A percentile compares a stretch with the other conserved stretches of the same genome.
phyloP scores from a whole-genome alignment of 2,329 filamentous ascomycete species.

The Alternaria solani region DNA sequence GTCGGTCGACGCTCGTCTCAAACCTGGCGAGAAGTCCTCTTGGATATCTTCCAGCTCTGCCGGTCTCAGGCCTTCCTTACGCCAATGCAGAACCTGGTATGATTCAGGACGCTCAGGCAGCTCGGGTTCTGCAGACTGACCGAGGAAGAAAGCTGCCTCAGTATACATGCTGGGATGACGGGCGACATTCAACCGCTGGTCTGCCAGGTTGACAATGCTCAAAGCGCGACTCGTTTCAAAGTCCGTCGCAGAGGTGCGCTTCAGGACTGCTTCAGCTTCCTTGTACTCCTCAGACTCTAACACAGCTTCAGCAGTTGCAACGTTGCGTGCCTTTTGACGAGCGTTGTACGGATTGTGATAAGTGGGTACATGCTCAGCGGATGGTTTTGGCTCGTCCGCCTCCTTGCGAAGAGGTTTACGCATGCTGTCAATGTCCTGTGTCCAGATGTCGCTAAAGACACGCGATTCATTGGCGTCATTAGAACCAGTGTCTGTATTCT shows the following conservation, averaged over 20 bases:
- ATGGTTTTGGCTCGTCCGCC: not conserved
- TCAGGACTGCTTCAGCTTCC: slow-evolving; percentile 4
- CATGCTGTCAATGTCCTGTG: not conserved
- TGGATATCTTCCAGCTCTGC: not conserved
- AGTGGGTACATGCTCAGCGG: not conserved
- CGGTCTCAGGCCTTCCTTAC: not conserved
- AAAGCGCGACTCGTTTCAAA: not conserved
- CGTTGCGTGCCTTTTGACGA: not conserved
- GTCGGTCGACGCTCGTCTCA: not conserved
- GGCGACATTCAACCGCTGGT: slow-evolving; percentile 5
- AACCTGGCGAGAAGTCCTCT: not conserved
- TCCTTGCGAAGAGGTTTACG: not conserved
- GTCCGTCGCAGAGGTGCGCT: slow-evolving; percentile 5
- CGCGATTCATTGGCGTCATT: not conserved
- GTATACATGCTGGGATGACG: slow-evolving; percentile 5
- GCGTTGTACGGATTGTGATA: not conserved
- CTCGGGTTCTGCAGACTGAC: not conserved
- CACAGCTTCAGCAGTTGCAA: not conserved
- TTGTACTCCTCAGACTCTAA: slow-evolving; percentile 4
- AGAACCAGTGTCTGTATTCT: not conserved
- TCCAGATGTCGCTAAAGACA: slow-evolving; percentile 8
- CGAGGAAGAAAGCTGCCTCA: not conserved
- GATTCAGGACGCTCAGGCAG: not conserved
- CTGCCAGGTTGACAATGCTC: slow-evolving; percentile 4
- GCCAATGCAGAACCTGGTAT: slow-evolving; percentile 8